phyloP scores from a whole-genome alignment of 805 yeast genomes.

The Pichia exigua region DNA sequence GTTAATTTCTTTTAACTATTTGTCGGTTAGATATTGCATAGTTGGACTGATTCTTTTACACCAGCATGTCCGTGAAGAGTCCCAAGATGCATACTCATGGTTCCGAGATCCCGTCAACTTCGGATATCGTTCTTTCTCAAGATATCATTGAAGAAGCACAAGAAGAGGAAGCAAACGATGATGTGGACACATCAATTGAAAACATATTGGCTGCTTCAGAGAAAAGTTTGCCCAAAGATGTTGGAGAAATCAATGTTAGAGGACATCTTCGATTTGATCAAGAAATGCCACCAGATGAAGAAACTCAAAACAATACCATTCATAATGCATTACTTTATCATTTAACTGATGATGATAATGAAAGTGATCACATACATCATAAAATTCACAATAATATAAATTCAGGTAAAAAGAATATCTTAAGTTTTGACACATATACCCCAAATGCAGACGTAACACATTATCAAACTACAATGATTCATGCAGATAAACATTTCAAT shows the following conservation, averaged over 20 bases:
- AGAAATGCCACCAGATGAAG: constrained; percentile 20
- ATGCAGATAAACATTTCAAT: constrained; percentile 27
- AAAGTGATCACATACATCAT: constrained; percentile 12
- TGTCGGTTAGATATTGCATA: no score
- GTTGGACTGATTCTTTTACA: no score
- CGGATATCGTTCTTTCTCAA: neutral
- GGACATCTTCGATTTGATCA: constrained; percentile 13
- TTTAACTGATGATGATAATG: neutral
- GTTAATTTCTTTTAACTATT: no score
- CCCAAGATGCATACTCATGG: neutral
- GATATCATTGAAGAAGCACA: neutral
- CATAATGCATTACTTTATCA: constrained; percentile 25
- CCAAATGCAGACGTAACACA: constrained; percentile 24
- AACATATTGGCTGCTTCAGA: constrained; percentile 4
- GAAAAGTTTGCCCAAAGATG: constrained; percentile 10
- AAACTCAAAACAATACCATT: constrained; percentile 24
- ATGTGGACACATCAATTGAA: constrained; percentile 1
- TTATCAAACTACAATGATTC: constrained; percentile 33
- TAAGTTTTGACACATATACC: constrained; percentile 36
- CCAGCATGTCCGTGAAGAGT: neutral
- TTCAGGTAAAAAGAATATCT: constrained; percentile 19
- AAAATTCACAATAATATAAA: neutral
- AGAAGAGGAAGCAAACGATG: constrained; percentile 3
- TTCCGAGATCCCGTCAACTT: neutral
- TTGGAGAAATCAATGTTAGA: constrained; percentile 10